phyloP scores from a whole-genome alignment of 2,329 filamentous ascomycete genomes.

The Curvularia sp. region DNA sequence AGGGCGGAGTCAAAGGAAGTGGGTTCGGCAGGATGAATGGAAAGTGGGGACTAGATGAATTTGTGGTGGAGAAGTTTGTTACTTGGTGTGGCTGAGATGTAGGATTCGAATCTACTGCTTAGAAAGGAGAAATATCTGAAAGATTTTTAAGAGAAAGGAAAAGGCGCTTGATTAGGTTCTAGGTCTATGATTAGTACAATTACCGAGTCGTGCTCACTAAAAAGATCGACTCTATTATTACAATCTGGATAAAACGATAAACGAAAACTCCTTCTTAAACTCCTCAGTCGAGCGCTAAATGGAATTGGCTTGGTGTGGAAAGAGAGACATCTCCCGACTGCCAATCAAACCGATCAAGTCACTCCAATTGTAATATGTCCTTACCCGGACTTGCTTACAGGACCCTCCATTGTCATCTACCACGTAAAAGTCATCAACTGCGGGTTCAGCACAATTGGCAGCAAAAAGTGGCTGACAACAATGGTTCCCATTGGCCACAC shows the following conservation, averaged over 20 bases:
- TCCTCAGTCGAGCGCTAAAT: background rate
- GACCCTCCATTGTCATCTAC: constrained; percentile 52
- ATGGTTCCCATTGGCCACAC: constrained; percentile 76
- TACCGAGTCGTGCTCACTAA: background rate
- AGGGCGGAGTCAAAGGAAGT: constrained; percentile 56
- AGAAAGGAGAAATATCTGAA: too few relatives aligned
- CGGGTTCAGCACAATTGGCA: constrained; percentile 78
- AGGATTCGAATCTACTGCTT: background rate
- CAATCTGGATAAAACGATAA: background rate
- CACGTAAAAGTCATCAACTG: constrained; percentile 81
- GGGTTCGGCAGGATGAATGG: constrained; percentile 56
- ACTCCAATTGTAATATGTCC: background rate
- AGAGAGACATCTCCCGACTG: background rate
- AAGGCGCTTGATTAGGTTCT: background rate
- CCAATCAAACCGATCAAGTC: background rate
- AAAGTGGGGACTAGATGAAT: constrained; percentile 53
- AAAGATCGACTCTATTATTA: background rate
- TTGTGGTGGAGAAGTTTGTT: constrained; percentile 49
- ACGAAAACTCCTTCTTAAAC: background rate
- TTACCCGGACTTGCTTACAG: background rate
- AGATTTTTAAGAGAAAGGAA: background rate
- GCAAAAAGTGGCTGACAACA: constrained; percentile 70
- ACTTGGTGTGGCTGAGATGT: constrained; percentile 36
- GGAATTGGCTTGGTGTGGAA: background rate
- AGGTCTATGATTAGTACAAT: background rate